Evolutionary conservation across 768 basidiomycete genomes (phyloP).

Genomic region (Russula dissimulans): DNA sequence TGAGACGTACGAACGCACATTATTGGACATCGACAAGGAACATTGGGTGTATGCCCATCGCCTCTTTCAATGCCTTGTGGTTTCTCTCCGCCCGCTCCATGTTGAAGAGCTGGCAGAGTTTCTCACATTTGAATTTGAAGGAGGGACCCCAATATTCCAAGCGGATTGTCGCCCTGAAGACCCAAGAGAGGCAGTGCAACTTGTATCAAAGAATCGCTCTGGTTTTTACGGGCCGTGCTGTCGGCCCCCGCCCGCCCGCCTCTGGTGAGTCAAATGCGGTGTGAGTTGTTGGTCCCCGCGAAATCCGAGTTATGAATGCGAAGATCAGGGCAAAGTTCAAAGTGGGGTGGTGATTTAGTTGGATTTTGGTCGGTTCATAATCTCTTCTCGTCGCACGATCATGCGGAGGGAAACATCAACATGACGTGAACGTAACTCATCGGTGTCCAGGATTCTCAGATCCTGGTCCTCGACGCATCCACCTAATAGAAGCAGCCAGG

Average conservation of each 20-base stretch:
- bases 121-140: background rate
- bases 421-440: too few species aligned
- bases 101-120: background rate
- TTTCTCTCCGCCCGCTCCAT: background rate
- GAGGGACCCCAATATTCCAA: background rate
- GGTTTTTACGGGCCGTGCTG: conserved; percentile 48
- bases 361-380: too few species aligned
- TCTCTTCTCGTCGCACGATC: too few species aligned
- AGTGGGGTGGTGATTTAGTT: too few species aligned
- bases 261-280: too few species aligned
- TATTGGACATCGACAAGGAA: background rate
- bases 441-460: too few species aligned
- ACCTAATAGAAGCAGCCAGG: too few species aligned
- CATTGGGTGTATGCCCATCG: background rate
- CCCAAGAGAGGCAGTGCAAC: conserved; percentile 29
- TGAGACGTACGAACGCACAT: background rate
- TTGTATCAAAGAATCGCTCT: conserved; percentile 74
- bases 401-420: too few species aligned
- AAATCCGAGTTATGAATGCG: too few species aligned
- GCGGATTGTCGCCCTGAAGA: background rate
- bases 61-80: background rate
- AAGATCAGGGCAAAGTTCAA: too few species aligned
- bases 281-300: too few species aligned
- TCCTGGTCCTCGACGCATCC: too few species aligned
- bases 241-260: conserved; percentile 22